phyloP scores from a whole-genome alignment of 768 basidiomycete genomes.

The Termitomyces sp. region DNA sequence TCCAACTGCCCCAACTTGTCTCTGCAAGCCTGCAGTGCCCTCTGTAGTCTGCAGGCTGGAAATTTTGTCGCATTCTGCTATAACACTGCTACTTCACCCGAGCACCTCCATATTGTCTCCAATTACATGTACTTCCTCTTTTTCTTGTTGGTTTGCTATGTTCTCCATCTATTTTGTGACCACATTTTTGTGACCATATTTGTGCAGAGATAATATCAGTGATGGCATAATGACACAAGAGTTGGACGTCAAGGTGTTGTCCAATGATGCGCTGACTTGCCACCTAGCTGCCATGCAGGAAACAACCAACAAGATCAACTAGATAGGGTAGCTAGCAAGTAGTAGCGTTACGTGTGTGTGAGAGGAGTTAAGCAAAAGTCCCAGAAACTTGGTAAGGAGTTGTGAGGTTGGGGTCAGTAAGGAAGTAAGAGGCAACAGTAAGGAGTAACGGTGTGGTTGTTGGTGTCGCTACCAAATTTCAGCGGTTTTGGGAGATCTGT shows the following conservation, averaged over 20 bases:
- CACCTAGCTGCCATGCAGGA: no score
- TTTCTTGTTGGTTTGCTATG: constrained; percentile 33
- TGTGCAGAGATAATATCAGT: constrained; percentile 58
- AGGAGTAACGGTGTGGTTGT: no score
- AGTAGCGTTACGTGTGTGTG: no score
- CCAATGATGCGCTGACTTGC: no score
- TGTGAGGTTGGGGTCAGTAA: no score
- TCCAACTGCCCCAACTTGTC: constrained; percentile 37
- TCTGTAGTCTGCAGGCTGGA: constrained; percentile 57
- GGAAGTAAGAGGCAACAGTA: no score
- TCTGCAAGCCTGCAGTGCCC: constrained; percentile 35
- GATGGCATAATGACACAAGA: constrained; percentile 70
- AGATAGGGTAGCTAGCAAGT: no score
- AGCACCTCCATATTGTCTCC: constrained; percentile 56
- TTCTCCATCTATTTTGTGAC: constrained; percentile 3
- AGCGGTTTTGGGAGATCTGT: no score
- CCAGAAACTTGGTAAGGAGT: no score
- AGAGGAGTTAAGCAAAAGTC: no score
- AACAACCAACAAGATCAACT: no score
- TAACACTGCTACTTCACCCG: constrained; percentile 41
- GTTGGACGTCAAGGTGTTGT: constrained; percentile 42
- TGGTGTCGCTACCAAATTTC: no score
- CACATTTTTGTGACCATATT: constrained; percentile 6
- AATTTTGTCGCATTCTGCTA: constrained; percentile 64
- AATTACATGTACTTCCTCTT: constrained; percentile 65